Evolutionary conservation across 2,329 filamentous ascomycete genomes (phyloP).

Genomic region (Talaromyces sp.): DNA sequence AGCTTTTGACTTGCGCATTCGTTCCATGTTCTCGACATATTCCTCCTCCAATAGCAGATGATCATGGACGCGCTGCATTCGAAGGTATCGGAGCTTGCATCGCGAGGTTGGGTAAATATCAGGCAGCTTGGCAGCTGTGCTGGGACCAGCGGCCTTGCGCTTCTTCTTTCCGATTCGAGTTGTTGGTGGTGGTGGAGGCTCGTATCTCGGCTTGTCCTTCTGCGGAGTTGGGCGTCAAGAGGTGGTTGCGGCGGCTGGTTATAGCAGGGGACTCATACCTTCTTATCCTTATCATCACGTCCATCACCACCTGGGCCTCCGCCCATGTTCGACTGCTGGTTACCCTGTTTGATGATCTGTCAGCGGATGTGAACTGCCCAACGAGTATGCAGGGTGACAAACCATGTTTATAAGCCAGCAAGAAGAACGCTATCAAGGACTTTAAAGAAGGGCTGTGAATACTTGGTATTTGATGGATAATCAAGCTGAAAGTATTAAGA

Average conservation of each 20-base stretch:
- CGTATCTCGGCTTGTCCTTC: constrained; percentile 99
- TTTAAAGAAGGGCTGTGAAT: neutral
- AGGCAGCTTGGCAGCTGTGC: constrained; percentile 92
- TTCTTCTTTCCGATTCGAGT: constrained; percentile 98
- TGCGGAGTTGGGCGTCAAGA: constrained; percentile 44
- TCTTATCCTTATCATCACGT: constrained; percentile 89
- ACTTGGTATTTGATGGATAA: neutral
- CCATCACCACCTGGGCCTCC: constrained; percentile 71
- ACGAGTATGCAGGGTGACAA: constrained; percentile 22
- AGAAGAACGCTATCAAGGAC: constrained; percentile 19
- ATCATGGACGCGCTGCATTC: constrained; percentile 98
- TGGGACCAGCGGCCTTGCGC: constrained; percentile 91
- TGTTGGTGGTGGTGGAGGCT: constrained; percentile 93
- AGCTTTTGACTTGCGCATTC: constrained; percentile 86
- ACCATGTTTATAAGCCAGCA: constrained; percentile 39
- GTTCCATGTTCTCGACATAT: constrained; percentile 98
- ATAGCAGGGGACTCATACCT: constrained; percentile 56
- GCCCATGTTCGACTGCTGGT: constrained; percentile 79
- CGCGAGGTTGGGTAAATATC: constrained; percentile 91
- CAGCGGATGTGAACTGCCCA: constrained; percentile 19
- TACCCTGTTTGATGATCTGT: constrained; percentile 42
- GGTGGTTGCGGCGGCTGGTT: neutral
- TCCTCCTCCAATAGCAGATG: constrained; percentile 96
- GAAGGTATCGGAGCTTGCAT: constrained; percentile 94
- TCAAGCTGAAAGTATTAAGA: neutral